Evolutionary conservation across 1,139 yeast species (phyloP), one percentile per base, ranked within the genome.

Genomic region (Wickerhamiella pararugosa): DNA sequence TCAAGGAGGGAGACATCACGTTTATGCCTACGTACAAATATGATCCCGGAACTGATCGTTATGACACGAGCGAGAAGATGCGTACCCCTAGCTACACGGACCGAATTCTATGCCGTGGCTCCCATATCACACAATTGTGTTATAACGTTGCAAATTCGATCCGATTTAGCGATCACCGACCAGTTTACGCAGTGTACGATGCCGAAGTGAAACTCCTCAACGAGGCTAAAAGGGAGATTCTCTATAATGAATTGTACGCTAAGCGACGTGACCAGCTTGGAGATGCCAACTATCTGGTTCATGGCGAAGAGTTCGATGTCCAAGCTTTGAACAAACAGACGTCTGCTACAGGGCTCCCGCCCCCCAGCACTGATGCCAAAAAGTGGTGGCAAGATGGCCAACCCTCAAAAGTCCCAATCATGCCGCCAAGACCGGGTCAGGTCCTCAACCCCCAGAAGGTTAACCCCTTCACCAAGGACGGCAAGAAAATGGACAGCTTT

Each of bases 51-150:
- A 83, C 94, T 0, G 74, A 75, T 40, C 64, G 63, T 5, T 90
- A 86, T 58, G 98, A 90, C 59, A 73, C 94, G 0, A 79, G 93
- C 10, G 98, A 90, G 51, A 90, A 90, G 58, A 80, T 79, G 57
- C 71, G 98, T 51, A 79, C 81, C 26, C 98, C 98, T 1, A 86
- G 97, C 0, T 90, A 97, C 97, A 90, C 97, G 0, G 98, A 90
- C 63, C 66, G 99, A 42, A 75, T 79, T 42, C 52, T 79, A 42
- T 67, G 69, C 42, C 67, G 73, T 34, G 70, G 71, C n/a, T 41
- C 56, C n/a, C 64, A 69, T 27, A 57, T 90, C 47, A 71, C 69
- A 45, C 96, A 82, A 53, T 53, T 72, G 21, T 63, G 68, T 15
- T 90, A 90, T 57, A 73, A 76, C 36, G 69, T 78, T 47, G 77